Evolutionary conservation across 225 moss, liverwort and hornwort genomes (phyloP).

Genomic region (Takakia lepidozioides): DNA sequence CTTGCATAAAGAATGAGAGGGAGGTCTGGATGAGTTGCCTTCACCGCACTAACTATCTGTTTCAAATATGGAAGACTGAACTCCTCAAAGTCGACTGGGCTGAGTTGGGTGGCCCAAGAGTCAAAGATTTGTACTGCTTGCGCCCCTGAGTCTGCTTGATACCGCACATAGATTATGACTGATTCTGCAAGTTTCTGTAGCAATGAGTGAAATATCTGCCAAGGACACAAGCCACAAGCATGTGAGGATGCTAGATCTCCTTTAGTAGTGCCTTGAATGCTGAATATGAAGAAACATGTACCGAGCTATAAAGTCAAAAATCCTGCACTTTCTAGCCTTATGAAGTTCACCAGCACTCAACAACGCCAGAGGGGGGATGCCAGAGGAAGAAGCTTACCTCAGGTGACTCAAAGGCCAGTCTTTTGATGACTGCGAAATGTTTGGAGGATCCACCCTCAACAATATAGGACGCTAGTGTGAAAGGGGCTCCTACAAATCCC

Average conservation of each 20-base stretch:
- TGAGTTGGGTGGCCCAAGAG: slow-evolving; percentile 87
- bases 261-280: too few species aligned
- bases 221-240: too few species aligned
- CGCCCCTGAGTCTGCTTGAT: slow-evolving; percentile 86
- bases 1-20: slow-evolving; percentile 93
- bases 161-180: slow-evolving; percentile 76
- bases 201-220: slow-evolving; percentile 70
- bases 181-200: slow-evolving; percentile 87
- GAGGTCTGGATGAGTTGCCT: slow-evolving; percentile 76
- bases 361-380: too few species aligned
- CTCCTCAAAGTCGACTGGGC: slow-evolving; percentile 81
- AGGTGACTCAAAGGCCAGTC: slow-evolving; percentile 75
- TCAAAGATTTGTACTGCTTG: slow-evolving; percentile 98
- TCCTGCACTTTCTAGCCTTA: too few species aligned
- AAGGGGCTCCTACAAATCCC: slow-evolving; percentile 94
- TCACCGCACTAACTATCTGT: slow-evolving; percentile 84
- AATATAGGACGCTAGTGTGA: slow-evolving; percentile 87
- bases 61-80: slow-evolving; percentile 93
- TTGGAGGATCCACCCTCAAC: slow-evolving; percentile 94
- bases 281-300: too few species aligned
- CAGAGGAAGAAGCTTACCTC: slow-evolving; percentile 27
- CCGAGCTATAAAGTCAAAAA: too few species aligned
- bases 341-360: too few species aligned
- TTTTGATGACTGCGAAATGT: slow-evolving; percentile 81
- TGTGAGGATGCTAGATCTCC: too few species aligned